phyloP scores from a whole-genome alignment of 768 basidiomycete genomes.

The Panaeolus papilionaceus region DNA sequence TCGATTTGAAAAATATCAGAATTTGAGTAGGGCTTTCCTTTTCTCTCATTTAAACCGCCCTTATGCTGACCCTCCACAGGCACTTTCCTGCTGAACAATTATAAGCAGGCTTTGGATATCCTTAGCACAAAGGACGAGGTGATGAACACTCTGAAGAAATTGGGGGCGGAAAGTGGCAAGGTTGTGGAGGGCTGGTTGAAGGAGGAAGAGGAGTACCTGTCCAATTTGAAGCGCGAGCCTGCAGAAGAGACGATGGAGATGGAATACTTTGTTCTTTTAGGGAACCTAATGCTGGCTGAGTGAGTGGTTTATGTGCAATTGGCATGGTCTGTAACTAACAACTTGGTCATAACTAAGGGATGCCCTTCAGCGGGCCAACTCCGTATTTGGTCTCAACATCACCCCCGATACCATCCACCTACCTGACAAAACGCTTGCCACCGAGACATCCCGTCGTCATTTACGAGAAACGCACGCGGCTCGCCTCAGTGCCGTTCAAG shows the following conservation, averaged over 20 bases:
- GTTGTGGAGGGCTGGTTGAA: constrained; percentile 21
- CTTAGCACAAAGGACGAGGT: constrained; percentile 4
- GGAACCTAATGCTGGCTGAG: no score
- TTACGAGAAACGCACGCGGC: constrained; percentile 30
- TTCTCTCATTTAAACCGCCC: no score
- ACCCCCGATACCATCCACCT: constrained; percentile 14
- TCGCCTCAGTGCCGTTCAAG: constrained; percentile 29
- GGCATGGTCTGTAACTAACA: no score
- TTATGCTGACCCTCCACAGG: not conserved
- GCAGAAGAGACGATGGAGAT: constrained; percentile 24
- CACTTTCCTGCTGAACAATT: constrained; percentile 24
- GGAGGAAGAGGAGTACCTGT: constrained; percentile 25
- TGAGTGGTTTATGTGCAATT: no score
- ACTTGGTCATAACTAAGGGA: no score
- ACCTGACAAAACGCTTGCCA: constrained; percentile 6
- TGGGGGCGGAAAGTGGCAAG: not conserved
- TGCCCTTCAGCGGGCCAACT: not conserved
- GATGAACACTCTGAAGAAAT: not conserved
- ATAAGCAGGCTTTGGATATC: constrained; percentile 25
- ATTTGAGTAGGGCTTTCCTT: not conserved
- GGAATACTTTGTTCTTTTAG: constrained; percentile 24
- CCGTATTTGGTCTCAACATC: not conserved
- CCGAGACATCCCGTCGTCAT: constrained; percentile 18
- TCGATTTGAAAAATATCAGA: constrained; percentile 6
- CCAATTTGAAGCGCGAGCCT: constrained; percentile 22